Percentiles rank a stretch among this genome's conserved stretches.
These are phyloP conservation scores for Caryopteris hybrid DNA, from an alignment of 305 asterid genomes.

Conservation along the genomic window DNA sequence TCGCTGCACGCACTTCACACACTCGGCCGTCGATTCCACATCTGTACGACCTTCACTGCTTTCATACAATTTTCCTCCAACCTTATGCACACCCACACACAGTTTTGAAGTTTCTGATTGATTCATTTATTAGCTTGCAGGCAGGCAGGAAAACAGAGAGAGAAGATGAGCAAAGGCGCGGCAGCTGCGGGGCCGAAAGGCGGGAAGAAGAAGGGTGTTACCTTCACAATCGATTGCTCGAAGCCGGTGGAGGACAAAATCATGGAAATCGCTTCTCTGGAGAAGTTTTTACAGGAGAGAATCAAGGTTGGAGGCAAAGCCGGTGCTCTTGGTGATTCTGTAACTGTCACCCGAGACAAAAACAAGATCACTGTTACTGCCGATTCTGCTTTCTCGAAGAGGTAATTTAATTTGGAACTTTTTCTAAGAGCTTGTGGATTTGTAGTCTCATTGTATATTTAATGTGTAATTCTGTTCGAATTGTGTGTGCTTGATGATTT, in stretches of 20 bases:
- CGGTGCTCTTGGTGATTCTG: constrained; percentile 75
- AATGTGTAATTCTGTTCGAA: neutral
- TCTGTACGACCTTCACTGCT: constrained; percentile 6
- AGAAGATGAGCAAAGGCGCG: constrained; percentile 44
- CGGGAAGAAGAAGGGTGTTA: constrained; percentile 66
- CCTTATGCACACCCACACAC: neutral
- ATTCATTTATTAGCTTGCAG: neutral
- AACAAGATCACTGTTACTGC: constrained; percentile 64
- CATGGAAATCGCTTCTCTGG: constrained; percentile 74
- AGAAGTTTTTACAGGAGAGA: constrained; percentile 73
- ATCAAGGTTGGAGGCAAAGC: constrained; percentile 88
- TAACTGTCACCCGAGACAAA: constrained; percentile 58
- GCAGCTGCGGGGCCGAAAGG: constrained; percentile 38
- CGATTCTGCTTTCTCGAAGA: constrained; percentile 56
- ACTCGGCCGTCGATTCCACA: constrained; percentile 13
- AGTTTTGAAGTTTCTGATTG: neutral
- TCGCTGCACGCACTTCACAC: constrained; percentile 14
- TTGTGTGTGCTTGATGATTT: neutral
- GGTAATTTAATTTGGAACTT: constrained; percentile 26
- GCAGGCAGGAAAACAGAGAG: constrained; percentile 15
- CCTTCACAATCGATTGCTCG: constrained; percentile 58
- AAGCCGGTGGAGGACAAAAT: constrained; percentile 87
- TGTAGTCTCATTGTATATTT: neutral
- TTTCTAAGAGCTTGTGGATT: neutral
- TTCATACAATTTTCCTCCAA: neutral